Evolutionary conservation across 805 yeast species (phyloP).

Genomic region (Hanseniaspora thailandica): DNA sequence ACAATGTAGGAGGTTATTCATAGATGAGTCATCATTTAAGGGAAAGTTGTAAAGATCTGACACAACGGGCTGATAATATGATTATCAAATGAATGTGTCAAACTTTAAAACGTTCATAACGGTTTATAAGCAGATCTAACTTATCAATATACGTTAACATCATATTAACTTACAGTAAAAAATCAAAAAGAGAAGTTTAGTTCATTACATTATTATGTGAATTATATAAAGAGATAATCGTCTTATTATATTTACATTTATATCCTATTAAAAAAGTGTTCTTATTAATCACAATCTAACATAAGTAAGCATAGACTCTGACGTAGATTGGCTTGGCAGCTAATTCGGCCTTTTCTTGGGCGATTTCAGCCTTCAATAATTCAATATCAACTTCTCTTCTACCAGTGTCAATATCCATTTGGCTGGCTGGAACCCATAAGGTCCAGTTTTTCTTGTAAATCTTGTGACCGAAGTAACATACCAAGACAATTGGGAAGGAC

Average conservation of each 20-base stretch:
- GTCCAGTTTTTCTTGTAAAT: conserved; percentile 37
- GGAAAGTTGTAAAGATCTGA: too few relatives aligned
- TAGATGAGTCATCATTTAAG: too few relatives aligned
- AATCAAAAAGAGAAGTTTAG: not conserved
- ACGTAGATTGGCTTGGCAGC: conserved; percentile 38
- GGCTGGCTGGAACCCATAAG: conserved; percentile 34
- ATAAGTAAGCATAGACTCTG: conserved; percentile 37
- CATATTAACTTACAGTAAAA: not conserved
- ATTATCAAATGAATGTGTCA: too few relatives aligned
- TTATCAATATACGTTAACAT: too few relatives aligned
- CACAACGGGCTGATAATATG: too few relatives aligned
- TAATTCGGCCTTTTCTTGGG: conserved; percentile 37
- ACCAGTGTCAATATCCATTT: conserved; percentile 53
- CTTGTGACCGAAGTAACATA: conserved; percentile 49
- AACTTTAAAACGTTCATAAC: too few relatives aligned
- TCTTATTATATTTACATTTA: too few relatives aligned
- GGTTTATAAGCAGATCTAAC: too few relatives aligned
- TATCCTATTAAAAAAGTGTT: not conserved
- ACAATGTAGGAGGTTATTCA: too few relatives aligned
- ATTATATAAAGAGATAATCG: not conserved
- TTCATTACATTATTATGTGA: not conserved
- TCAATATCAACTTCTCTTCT: conserved; percentile 49
- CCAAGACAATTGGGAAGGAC: conserved; percentile 51
- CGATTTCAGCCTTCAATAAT: conserved; percentile 39
- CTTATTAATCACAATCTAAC: conserved; percentile 25